Percentiles rank a stretch among this genome's conserved stretches.
phyloP scores from a whole-genome alignment of 345 rosid genomes.

The Erysimum cheiranthoides region DNA sequence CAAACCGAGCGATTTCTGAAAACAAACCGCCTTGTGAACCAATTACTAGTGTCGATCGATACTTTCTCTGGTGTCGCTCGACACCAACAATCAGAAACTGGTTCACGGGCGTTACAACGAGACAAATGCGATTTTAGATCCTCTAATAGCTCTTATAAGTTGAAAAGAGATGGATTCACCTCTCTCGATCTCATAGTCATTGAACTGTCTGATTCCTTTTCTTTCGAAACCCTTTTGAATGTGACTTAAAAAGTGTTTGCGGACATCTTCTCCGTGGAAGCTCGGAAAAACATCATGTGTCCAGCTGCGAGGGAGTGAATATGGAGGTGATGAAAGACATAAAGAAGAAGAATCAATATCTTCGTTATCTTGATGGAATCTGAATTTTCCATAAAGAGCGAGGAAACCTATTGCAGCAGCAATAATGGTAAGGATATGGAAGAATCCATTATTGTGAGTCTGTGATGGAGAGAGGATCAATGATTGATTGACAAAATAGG shows the following conservation, averaged over 20 bases:
- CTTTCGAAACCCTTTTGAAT: constrained; percentile 19
- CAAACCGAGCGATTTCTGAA: too few relatives aligned
- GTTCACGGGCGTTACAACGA: too few relatives aligned
- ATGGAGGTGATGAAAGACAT: background rate
- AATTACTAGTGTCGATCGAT: too few relatives aligned
- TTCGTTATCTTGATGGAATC: background rate
- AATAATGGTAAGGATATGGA: background rate
- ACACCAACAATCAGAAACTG: too few relatives aligned
- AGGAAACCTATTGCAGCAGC: background rate
- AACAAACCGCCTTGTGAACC: too few relatives aligned
- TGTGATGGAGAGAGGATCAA: background rate
- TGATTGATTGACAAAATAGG: background rate
- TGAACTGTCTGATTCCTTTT: constrained; percentile 19
- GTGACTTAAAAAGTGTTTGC: constrained; percentile 23
- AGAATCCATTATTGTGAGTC: background rate
- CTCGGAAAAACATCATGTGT: constrained; percentile 21
- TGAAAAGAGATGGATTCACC: constrained; percentile 12
- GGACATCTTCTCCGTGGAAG: constrained; percentile 14
- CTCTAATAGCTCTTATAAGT: constrained; percentile 7
- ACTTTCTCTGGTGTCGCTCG: too few relatives aligned
- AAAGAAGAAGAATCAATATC: background rate
- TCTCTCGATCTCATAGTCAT: constrained; percentile 8
- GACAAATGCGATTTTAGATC: constrained; percentile 21
- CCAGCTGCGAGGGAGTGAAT: background rate
- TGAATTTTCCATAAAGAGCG: background rate